Conservation (phyloP, 2,329 filamentous ascomycete genomes). For the Apiospora saccharicola region DNA sequence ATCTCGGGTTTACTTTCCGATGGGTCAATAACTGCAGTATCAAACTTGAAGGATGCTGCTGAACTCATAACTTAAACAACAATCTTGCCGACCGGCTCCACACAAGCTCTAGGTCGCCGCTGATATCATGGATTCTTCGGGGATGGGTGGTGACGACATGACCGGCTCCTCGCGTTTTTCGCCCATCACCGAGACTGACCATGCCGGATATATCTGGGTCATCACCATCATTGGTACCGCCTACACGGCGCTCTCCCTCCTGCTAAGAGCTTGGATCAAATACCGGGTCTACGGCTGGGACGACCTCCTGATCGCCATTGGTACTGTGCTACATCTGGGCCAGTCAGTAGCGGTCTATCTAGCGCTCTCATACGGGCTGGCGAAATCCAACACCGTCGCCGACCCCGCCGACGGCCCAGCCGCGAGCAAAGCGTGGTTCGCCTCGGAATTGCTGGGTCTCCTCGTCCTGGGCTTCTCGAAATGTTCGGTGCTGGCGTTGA, state of each 20-base stretch:
- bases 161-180: conserved; percentile 29
- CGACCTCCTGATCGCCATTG: conserved; percentile 28
- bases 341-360: conserved; percentile 29
- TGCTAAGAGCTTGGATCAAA: conserved; percentile 31
- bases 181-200: conserved; percentile 29
- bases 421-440: conserved; percentile 18
- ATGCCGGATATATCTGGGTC: conserved; percentile 34
- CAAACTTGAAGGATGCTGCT: background rate
- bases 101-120: background rate
- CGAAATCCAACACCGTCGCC: conserved; percentile 31
- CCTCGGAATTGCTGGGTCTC: conserved; percentile 26
- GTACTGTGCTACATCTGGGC: conserved; percentile 28
- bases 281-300: conserved; percentile 31
- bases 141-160: background rate
- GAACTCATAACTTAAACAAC: background rate
- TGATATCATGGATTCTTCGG: background rate
- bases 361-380: conserved; percentile 28
- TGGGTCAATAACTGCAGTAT: background rate
- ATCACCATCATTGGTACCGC: conserved; percentile 30
- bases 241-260: conserved; percentile 28
- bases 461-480: conserved; percentile 30
- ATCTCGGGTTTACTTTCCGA: background rate
- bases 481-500: conserved; percentile 32
- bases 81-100: background rate
- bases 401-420: background rate